Evolutionary conservation across 768 basidiomycete genomes (phyloP).

Genomic region (Boletus pseudo-olivaceus): DNA sequence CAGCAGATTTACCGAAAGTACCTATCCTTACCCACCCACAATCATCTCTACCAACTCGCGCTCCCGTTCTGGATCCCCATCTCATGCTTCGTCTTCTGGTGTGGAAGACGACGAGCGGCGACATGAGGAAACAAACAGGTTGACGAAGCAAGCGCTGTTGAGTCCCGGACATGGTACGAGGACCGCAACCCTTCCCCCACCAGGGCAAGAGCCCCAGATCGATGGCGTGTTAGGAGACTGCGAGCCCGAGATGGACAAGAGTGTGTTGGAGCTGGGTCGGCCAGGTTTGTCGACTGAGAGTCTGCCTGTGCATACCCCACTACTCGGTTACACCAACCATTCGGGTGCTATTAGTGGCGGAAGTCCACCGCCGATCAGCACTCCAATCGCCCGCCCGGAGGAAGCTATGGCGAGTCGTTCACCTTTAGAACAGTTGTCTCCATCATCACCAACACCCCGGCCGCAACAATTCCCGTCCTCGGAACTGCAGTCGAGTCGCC

Average conservation of each 20-base stretch:
- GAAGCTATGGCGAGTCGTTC: neutral
- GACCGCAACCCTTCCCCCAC: constrained; percentile 35
- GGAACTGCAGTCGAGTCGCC: constrained; percentile 21
- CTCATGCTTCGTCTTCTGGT: constrained; percentile 14
- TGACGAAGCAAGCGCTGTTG: constrained; percentile 18
- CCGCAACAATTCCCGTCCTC: constrained; percentile 14
- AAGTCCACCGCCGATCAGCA: constrained; percentile 5
- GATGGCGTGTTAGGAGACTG: neutral
- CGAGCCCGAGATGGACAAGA: constrained; percentile 57
- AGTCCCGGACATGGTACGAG: constrained; percentile 23
- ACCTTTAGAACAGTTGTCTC: constrained; percentile 2
- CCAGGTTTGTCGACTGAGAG: constrained; percentile 77
- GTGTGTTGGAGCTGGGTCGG: constrained; percentile 71
- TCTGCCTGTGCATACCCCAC: constrained; percentile 35
- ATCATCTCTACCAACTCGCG: constrained; percentile 16
- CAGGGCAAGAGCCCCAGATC: neutral
- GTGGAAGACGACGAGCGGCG: constrained; percentile 21
- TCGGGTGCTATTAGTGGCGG: neutral
- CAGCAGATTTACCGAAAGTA: constrained; percentile 27
- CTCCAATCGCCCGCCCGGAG: neutral
- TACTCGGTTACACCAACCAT: neutral
- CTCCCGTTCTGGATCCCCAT: constrained; percentile 19
- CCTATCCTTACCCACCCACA: constrained; percentile 24
- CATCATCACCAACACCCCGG: constrained; percentile 3
- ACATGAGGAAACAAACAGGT: constrained; percentile 22